Evolutionary conservation across 352 stramenopile genomes (phyloP).

Genomic region (Elongisporangium anandrum): DNA sequence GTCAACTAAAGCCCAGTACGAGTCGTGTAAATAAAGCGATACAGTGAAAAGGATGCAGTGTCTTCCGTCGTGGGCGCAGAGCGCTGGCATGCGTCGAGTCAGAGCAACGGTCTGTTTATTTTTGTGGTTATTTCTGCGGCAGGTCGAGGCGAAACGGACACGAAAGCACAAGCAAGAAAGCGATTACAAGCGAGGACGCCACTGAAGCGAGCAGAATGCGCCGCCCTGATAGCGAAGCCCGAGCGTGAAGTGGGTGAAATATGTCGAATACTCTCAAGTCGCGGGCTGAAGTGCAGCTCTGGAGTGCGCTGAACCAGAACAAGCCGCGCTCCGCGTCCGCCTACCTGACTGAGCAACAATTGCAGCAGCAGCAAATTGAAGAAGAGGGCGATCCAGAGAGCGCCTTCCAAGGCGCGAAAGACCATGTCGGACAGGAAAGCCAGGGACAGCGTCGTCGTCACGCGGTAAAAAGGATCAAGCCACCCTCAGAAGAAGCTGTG

Average conservation of each 20-base stretch:
- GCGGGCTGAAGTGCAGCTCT: constrained; percentile 44
- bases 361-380: constrained; percentile 24
- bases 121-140: not conserved
- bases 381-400: constrained; percentile 11
- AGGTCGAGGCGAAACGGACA: not conserved
- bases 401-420: not conserved
- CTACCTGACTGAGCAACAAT: constrained; percentile 42
- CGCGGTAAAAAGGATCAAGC: constrained; percentile 6
- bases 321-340: constrained; percentile 34
- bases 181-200: not conserved
- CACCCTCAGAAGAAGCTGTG: constrained; percentile 28
- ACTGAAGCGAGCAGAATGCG: not conserved
- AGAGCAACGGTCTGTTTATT: not conserved
- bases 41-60: constrained; percentile 8
- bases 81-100: no score
- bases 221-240: not conserved
- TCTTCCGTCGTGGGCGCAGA: not conserved
- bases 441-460: constrained; percentile 16
- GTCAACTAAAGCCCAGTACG: constrained; percentile 15
- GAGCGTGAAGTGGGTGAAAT: not conserved
- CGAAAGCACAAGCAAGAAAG: not conserved
- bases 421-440: constrained; percentile 6
- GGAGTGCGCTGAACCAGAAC: constrained; percentile 43
- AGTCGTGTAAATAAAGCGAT: constrained; percentile 14
- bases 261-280: constrained; percentile 22